Percentiles rank a stretch among this genome's conserved stretches.
Evolutionary conservation across 148 eudicot species (phyloP).

Genomic region (Diospyros lotus): DNA sequence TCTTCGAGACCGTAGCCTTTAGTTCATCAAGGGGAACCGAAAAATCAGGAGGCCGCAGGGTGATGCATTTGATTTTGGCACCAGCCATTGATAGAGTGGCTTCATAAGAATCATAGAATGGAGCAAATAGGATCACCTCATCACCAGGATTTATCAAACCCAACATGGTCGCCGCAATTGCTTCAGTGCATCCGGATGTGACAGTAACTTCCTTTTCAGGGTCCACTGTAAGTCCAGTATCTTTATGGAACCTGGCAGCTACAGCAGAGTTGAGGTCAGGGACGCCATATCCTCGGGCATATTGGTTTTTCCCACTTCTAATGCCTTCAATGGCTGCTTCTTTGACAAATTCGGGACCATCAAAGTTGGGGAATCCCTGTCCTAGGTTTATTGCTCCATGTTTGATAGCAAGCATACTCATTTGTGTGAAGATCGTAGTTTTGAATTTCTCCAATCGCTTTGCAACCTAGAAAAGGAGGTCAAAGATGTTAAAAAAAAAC

Average conservation of each 20-base stretch:
- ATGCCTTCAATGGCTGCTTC: conserved; percentile 93
- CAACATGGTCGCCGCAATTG: conserved; percentile 91
- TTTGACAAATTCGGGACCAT: conserved; percentile 96
- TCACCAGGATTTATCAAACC: conserved; percentile 95
- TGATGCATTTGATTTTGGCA: conserved; percentile 68
- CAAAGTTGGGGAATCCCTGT: conserved; percentile 98
- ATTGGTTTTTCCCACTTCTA: conserved; percentile 82
- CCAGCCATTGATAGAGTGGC: conserved; percentile 99
- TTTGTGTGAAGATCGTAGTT: conserved; percentile 92
- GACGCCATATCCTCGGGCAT: conserved; percentile 92
- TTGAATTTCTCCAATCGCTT: conserved; percentile 95
- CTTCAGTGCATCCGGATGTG: conserved; percentile 99
- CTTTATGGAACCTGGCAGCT: conserved; percentile 77
- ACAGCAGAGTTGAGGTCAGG: conserved; percentile 88
- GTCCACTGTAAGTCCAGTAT: conserved; percentile 71
- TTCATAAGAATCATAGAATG: conserved; percentile 92
- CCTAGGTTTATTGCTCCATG: conserved; percentile 97
- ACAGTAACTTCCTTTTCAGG: conserved; percentile 96
- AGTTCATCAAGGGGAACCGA: conserved; percentile 77
- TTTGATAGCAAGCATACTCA: conserved; percentile 95
- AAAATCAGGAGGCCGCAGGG: conserved; percentile 78
- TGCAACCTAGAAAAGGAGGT: conserved; percentile 53
- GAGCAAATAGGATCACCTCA: conserved; percentile 92
- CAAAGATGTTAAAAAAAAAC: not conserved
- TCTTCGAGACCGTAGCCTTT: conserved; percentile 54